These are phyloP conservation scores for Hibiscus syriacus DNA, from an alignment of 345 rosid species.

Conservation along the genomic window DNA sequence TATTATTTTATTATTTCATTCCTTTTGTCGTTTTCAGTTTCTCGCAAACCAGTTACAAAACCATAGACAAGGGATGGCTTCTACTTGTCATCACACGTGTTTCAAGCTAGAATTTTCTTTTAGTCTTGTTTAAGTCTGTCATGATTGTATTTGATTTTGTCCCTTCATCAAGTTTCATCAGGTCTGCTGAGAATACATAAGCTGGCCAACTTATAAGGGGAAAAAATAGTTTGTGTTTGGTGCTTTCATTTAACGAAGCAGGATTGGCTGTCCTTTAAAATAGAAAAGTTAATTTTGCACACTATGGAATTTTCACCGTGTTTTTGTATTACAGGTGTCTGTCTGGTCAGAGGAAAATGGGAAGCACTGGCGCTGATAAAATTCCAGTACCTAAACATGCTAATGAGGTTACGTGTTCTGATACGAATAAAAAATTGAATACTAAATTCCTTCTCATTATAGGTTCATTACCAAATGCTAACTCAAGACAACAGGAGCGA, in stretches of 20 bases:
- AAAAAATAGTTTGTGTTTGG: too few relatives aligned
- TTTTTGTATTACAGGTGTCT: slow-evolving; percentile 16
- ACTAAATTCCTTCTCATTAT: slow-evolving; percentile 11
- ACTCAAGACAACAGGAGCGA: slow-evolving; percentile 31
- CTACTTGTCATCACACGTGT: not conserved
- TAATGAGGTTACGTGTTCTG: too few relatives aligned
- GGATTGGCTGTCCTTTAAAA: not conserved
- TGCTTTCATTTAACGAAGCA: not conserved
- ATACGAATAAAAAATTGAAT: too few relatives aligned
- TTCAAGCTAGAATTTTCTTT: not conserved
- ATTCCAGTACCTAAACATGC: too few relatives aligned
- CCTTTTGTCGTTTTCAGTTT: not conserved
- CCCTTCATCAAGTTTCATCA: not conserved
- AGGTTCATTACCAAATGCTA: slow-evolving; percentile 32
- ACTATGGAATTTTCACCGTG: not conserved
- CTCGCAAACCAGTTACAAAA: not conserved
- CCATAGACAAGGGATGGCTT: not conserved
- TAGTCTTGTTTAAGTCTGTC: not conserved
- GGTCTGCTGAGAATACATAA: not conserved
- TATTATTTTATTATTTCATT: not conserved
- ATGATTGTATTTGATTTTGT: not conserved
- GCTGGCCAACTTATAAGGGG: not conserved
- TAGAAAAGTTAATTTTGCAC: not conserved
- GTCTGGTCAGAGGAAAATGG: slow-evolving; percentile 38
- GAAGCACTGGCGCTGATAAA: slow-evolving; percentile 28